A percentile compares a stretch with the other conserved stretches of the same genome.
Conservation (phyloP, 805 yeast species). For the Monosporozyma solicola region DNA sequence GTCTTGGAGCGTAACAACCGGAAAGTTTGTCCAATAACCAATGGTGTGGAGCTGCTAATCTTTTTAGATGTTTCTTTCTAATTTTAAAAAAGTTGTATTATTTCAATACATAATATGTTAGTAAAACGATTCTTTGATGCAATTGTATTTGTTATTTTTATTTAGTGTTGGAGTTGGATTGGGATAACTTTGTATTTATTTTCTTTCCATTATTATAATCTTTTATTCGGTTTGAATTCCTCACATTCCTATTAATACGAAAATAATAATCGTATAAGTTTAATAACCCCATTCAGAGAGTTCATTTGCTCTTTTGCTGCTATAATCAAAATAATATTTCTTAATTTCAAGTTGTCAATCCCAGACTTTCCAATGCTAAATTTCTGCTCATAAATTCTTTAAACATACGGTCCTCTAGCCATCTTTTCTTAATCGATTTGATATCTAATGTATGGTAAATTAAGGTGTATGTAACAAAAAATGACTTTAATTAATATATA, state of each 20-base stretch:
- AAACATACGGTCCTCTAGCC: conserved; percentile 72
- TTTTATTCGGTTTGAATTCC: too few relatives aligned
- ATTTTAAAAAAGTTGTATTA: background rate
- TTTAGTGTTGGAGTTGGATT: background rate
- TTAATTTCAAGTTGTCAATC: background rate
- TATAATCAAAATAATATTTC: too few relatives aligned
- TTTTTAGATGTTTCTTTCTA: conserved; percentile 92
- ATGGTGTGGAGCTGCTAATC: conserved; percentile 99
- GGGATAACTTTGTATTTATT: background rate
- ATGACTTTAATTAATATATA: background rate
- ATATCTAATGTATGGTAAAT: conserved; percentile 1
- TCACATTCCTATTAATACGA: too few relatives aligned
- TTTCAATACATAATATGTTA: background rate
- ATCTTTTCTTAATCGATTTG: conserved; percentile 34
- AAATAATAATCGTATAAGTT: too few relatives aligned
- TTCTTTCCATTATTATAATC: too few relatives aligned
- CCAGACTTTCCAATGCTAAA: background rate
- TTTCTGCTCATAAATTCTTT: too few relatives aligned
- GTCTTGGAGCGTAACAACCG: conserved; percentile 99
- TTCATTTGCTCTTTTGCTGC: too few relatives aligned
- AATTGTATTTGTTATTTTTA: too few relatives aligned
- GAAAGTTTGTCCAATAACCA: conserved; percentile 99
- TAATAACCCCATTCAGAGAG: too few relatives aligned
- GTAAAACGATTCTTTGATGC: background rate
- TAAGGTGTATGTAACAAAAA: background rate